Conservation (phyloP, 305 asterid species). For the Rubia peregrina region DNA sequence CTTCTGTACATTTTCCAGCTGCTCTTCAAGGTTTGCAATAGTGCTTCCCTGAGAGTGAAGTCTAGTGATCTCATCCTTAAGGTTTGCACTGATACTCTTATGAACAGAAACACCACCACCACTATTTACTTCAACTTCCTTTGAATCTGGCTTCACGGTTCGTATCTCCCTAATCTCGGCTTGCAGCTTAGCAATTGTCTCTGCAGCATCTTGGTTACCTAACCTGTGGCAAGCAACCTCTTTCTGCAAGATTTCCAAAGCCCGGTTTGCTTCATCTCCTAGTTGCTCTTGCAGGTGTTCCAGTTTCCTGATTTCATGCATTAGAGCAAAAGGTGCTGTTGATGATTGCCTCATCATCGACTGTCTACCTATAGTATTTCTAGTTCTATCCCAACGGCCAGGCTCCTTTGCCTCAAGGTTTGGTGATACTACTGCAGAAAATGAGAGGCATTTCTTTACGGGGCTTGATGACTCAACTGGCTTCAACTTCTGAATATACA, state of each 20-base stretch:
- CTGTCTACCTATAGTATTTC: slow-evolving; percentile 55
- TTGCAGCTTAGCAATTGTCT: slow-evolving; percentile 89
- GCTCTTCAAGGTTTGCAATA: slow-evolving; percentile 90
- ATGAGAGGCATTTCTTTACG: slow-evolving; percentile 76
- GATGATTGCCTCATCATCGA: slow-evolving; percentile 90
- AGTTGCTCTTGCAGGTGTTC: slow-evolving; percentile 97
- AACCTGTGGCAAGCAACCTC: slow-evolving; percentile 88
- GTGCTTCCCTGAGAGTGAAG: slow-evolving; percentile 96
- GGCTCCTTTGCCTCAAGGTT: slow-evolving; percentile 48
- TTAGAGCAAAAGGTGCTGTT: slow-evolving; percentile 80
- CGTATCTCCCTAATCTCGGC: slow-evolving; percentile 88
- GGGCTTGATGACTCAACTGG: slow-evolving; percentile 47
- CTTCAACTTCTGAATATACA: slow-evolving; percentile 36
- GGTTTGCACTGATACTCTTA: slow-evolving; percentile 88
- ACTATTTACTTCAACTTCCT: slow-evolving; percentile 41
- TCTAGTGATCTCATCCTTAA: slow-evolving; percentile 89
- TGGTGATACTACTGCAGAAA: slow-evolving; percentile 62
- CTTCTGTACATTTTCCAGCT: slow-evolving; percentile 89
- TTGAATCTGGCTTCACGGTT: slow-evolving; percentile 36
- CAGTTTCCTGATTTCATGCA: slow-evolving; percentile 90
- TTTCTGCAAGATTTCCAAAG: slow-evolving; percentile 89
- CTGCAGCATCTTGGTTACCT: slow-evolving; percentile 98
- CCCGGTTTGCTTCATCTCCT: slow-evolving; percentile 90
- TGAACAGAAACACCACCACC: slow-evolving; percentile 48
- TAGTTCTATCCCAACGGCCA: slow-evolving; percentile 33